A percentile compares a stretch with the other conserved stretches of the same genome.
Conservation (phyloP, 2,329 filamentous ascomycete genomes). For the Ascochyta koolunga region DNA sequence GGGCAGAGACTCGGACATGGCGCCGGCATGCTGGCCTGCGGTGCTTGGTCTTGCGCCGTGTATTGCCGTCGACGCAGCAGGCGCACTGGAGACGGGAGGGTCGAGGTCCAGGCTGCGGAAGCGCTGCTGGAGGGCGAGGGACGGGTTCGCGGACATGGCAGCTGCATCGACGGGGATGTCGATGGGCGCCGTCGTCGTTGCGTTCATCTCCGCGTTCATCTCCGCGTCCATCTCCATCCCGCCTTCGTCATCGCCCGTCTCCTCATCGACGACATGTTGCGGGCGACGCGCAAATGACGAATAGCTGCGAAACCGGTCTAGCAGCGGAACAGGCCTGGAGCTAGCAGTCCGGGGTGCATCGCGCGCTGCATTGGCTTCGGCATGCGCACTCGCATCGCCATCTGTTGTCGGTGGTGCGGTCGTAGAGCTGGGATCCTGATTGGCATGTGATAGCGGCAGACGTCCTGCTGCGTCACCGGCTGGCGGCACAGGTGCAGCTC, state of each 20-base stretch:
- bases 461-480: slow-evolving; percentile 19
- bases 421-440: slow-evolving; percentile 20
- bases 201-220: no score
- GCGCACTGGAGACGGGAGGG: slow-evolving; percentile 31
- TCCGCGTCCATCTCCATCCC: slow-evolving; percentile 5
- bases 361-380: slow-evolving; percentile 13
- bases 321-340: slow-evolving; percentile 16
- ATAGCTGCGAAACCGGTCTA: slow-evolving; percentile 27
- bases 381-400: slow-evolving; percentile 12
- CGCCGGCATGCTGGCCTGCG: slow-evolving; percentile 30
- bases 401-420: slow-evolving; percentile 10
- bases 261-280: slow-evolving; percentile 33
- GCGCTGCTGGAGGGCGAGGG: slow-evolving; percentile 35
- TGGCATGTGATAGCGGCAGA: slow-evolving; percentile 37
- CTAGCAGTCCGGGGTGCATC: slow-evolving; percentile 12
- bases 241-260: slow-evolving; percentile 24
- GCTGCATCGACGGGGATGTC: slow-evolving; percentile 25
- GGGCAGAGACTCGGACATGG: slow-evolving; percentile 50
- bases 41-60: slow-evolving; percentile 13
- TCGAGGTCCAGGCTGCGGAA: slow-evolving; percentile 35
- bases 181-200: slow-evolving; percentile 30
- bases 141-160: slow-evolving; percentile 41
- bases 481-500: slow-evolving; percentile 21
- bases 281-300: slow-evolving; percentile 31
- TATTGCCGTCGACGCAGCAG: slow-evolving; percentile 22